phyloP scores from a whole-genome alignment of 768 basidiomycete species.

The Mycena filopes region DNA sequence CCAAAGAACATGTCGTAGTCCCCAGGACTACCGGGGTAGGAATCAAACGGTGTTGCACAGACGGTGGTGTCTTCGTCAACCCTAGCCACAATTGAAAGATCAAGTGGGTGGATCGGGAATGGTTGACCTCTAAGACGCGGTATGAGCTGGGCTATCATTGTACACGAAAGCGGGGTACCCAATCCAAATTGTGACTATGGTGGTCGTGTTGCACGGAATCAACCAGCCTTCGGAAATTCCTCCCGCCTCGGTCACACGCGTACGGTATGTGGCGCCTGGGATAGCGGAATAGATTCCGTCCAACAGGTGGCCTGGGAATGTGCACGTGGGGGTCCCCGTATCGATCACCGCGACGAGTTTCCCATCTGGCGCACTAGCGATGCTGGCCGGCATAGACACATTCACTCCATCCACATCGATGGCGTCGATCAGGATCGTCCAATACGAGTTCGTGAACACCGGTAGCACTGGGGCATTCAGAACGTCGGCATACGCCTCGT shows the following conservation, averaged over 20 bases:
- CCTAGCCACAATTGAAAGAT: background rate
- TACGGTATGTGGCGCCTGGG: background rate
- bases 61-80: background rate
- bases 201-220: too few species aligned
- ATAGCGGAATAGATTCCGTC: too few species aligned
- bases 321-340: background rate
- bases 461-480: background rate
- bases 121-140: background rate
- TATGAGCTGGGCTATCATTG: background rate
- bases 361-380: background rate
- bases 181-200: background rate
- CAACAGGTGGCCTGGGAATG: background rate
- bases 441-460: background rate
- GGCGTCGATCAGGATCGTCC: background rate
- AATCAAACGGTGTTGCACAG: background rate
- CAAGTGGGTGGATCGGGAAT: conserved; percentile 14
- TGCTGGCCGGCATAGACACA: too few species aligned
- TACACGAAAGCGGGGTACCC: too few species aligned
- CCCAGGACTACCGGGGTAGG: background rate
- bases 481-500: background rate
- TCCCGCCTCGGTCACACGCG: too few species aligned
- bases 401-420: background rate
- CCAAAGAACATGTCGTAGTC: conserved; percentile 1
- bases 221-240: background rate
- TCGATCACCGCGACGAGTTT: background rate